Evolutionary conservation across 805 yeast genomes (phyloP), one percentile per base, ranked within the genome.

Genomic region (Kregervanrija pseudodelftensis): DNA sequence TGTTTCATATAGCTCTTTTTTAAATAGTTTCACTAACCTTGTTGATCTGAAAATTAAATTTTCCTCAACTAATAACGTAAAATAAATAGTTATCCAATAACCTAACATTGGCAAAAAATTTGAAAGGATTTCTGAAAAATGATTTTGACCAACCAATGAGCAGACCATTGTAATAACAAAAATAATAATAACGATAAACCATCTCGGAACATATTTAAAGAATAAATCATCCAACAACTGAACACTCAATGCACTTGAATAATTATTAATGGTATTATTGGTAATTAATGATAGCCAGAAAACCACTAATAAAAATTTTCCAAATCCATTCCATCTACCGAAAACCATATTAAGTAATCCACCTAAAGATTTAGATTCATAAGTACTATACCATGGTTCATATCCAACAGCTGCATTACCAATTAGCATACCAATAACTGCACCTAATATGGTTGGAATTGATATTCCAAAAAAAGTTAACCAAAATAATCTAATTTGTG

Each of bases 41-140:
- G 79, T 71, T 28, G 67, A 64, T 58, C 96, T 73, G 67, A 87
- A 87, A 13, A 86, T 70, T 4, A 72, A 45, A 56, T 85, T 85
- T 60, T 87, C 96, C 51, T 84, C 86, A 3, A 85, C 47, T 32
- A 86, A 63, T 38, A 87, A 60, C n/a, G 77, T 74, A 54, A 82
- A 77, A 61, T 87, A 88, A 66, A 87, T 85, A 46, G 90, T 77
- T 45, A 85, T 77, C 96, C 96, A 87, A 65, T 87, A 87, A 2
- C 95, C 95, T 47, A 87, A 76, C 95, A 87, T 87, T 9, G 96
- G 95, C 55, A 87, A 67, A 64, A 87, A 87, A 56, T 87, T 87
- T 10, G 87, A 79, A 52, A 87, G 67, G 48, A 88, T 85, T 3
- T 78, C 70, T 45, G 86, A 70, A 59, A 88, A 83, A 53, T 81